phyloP scores from a whole-genome alignment of 179 eudicot genomes.

The Nepenthes alata region DNA sequence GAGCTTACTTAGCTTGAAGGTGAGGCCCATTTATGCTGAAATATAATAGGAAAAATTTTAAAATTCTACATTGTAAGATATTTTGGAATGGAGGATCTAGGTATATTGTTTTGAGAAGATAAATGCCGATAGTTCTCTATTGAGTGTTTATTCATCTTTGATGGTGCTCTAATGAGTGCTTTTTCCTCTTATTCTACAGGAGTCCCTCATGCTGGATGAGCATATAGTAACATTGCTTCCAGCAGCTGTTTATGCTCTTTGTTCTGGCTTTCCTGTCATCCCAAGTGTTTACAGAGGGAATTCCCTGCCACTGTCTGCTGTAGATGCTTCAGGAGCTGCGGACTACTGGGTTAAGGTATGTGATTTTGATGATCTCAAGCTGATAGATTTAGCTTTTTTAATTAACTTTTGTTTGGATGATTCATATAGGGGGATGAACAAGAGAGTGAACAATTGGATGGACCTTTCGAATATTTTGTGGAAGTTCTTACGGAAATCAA shows the following conservation, averaged over 20 bases:
- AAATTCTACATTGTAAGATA: background rate
- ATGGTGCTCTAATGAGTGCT: background rate
- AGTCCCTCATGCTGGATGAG: constrained; percentile 40
- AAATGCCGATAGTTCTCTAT: background rate
- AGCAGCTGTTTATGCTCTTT: constrained; percentile 67
- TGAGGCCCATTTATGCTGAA: constrained; percentile 15
- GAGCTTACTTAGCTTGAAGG: constrained; percentile 52
- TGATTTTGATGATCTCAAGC: background rate
- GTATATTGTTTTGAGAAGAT: too few species aligned
- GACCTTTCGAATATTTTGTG: constrained; percentile 58
- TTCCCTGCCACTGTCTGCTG: constrained; percentile 16
- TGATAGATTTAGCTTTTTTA: background rate
- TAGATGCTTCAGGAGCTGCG: constrained; percentile 25
- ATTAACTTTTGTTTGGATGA: constrained; percentile 6
- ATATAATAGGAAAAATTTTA: background rate
- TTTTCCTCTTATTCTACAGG: constrained; percentile 30
- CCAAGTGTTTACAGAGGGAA: constrained; percentile 19
- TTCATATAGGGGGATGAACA: constrained; percentile 46
- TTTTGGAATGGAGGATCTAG: too few species aligned
- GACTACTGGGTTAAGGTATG: constrained; percentile 36
- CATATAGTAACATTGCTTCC: constrained; percentile 50
- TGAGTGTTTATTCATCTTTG: background rate
- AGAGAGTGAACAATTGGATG: constrained; percentile 28
- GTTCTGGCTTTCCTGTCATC: constrained; percentile 50
- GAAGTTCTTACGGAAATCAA: constrained; percentile 62